phyloP scores from a whole-genome alignment of 257 asterid genomes.

The Anisodus acutangulus region DNA sequence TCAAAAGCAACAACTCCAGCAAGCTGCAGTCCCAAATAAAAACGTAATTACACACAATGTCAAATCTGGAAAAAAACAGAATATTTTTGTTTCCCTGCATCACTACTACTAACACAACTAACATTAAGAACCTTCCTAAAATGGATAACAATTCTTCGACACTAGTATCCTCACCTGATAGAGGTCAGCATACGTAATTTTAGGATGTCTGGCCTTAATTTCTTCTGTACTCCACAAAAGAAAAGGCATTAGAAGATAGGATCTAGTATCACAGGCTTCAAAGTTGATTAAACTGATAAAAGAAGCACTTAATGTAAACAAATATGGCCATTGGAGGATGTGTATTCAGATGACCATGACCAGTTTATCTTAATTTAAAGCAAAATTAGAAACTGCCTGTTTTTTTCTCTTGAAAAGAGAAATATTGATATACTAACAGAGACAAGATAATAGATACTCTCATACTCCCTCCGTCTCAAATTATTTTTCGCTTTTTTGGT shows the following conservation, averaged over 20 bases:
- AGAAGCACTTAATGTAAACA: neutral
- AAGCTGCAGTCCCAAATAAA: constrained; percentile 52
- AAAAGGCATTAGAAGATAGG: neutral
- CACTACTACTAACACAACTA: neutral
- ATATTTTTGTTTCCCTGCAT: neutral
- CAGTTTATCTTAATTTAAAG: neutral
- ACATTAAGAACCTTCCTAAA: neutral
- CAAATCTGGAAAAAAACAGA: neutral
- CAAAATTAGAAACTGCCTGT: neutral
- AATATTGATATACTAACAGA: neutral
- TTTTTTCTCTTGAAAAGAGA: neutral
- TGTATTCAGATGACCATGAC: neutral
- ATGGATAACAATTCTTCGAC: neutral
- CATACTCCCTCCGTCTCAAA: too few species aligned
- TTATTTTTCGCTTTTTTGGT: too few species aligned
- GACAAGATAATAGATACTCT: neutral
- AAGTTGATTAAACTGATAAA: neutral
- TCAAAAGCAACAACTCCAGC: constrained; percentile 94
- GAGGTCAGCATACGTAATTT: constrained; percentile 81
- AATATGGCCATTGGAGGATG: neutral
- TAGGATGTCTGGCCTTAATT: constrained; percentile 73
- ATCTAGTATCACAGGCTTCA: neutral
- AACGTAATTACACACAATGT: neutral
- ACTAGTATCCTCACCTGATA: constrained; percentile 65
- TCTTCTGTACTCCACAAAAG: constrained; percentile 58